Evolutionary conservation across 2,329 filamentous ascomycete genomes (phyloP), one percentile per base, ranked within the genome.

Genomic region (Hypomyces rosellus): DNA sequence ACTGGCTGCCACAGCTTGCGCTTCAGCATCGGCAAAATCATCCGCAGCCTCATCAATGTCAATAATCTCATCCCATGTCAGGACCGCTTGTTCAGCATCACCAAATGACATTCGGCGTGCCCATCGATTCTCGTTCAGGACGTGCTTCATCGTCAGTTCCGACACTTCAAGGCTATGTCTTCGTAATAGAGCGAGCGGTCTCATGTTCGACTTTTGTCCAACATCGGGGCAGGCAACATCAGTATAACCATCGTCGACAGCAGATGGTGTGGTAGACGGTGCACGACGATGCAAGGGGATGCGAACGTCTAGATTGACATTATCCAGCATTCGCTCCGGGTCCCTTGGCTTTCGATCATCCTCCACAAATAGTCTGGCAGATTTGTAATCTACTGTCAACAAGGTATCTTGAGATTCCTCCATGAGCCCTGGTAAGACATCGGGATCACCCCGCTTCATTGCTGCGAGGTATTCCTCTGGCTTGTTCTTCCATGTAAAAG

Each of bases 51-150:
- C 71, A 30, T 58, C 55, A 2, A 76, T 54, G 49, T 71, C 69
- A 4, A 73, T 65, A 22, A 85, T 66, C 44, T 80, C 75, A 5
- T 78, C 71, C 86, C 86, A 90, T 14, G 70, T 73, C 1, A 90
- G 69, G 7, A 91, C 70, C n/a, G 83, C 86, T 53, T 89, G 85
- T 67, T 88, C 86, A 1, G 85, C 87, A 41, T 85, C 77, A 51
- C 84, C 83, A 64, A 91, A 91, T 4, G 86, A 90, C 55, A 91
- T 74, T 40, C 86, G 80, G 2, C 86, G 81, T 1, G 86, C 81
- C 79, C 84, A 88, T 51, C 79, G 80, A 25, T 75, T 74, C 54
- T 87, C 82, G 53, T 81, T 76, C 2, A 72, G 65, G 6, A 54
- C 55, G 2, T 51, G 67, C 47, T 57, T 64, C 30, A 63, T 60